Base-by-base conservation (phyloP, 2,329 filamentous ascomycete species). In the Tolypocladium endophyticum region DNA sequence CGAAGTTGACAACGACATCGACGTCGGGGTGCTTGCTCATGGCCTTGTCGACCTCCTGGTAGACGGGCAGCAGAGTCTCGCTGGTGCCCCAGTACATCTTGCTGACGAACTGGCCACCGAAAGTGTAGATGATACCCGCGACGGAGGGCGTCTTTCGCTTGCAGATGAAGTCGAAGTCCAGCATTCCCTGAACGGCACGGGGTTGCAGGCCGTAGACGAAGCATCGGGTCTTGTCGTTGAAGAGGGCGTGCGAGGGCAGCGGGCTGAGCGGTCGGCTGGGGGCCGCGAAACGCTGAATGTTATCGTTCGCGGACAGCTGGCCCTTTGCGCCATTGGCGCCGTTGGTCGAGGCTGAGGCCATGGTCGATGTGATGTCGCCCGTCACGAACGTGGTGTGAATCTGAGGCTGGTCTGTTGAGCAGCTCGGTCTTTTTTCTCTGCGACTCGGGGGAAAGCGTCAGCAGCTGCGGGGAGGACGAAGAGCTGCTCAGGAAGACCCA, bases 61-160 rank as follows among this genome's bases (percentile, higher is more conserved):
- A 99, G 75, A 99, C 94, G 64, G 94, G 94, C 69, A 99, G 86
- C 66, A 99, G 87, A 64, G 94, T 99, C 84, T 99, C 94, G 81
- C 92, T 97, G 73, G 94, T 99, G 73, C 94, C 94, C 94, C 94
- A 99, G 89, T 99, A 99, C 94, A 99, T 97, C 88, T 99, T 99
- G 87, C 92, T 97, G 75, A 99, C 94, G 87, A 99, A 99, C 81
- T 99, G 94, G 68, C 94, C 94, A 76, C 94, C 94, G 74, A 99
- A 99, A 70, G 94, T 97, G 84, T 99, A 99, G 84, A 99, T 97
- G 80, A 99, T 97, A 75, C 92, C 94, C 67, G 94, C 94, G 61
- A 99, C 94, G 61, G 94, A 99, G 65, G 94, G 94, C 62, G 90
- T 95, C 74, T 87, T 85, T 72, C 94, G 90, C 87, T 97, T 97